These are phyloP conservation scores for Melastoma malabathricum DNA, from an alignment of 345 rosid species.

Conservation along the genomic window DNA sequence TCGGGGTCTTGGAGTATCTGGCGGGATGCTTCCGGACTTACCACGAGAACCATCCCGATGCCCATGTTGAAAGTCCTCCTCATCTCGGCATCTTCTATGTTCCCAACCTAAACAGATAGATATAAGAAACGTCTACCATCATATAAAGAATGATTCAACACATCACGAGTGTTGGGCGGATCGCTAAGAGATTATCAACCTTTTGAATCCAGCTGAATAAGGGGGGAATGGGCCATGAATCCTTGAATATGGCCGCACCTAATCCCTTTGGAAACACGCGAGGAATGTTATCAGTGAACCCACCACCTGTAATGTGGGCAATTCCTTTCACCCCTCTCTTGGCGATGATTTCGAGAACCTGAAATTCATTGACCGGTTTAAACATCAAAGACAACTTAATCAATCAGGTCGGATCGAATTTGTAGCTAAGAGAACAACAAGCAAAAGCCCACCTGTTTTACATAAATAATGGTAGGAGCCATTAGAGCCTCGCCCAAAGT, in stretches of 20 bases:
- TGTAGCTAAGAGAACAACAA: neutral
- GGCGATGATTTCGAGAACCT: conserved; percentile 71
- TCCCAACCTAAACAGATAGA: conserved; percentile 40
- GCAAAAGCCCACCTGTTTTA: conserved; percentile 49
- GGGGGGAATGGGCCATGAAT: conserved; percentile 46
- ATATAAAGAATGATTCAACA: neutral
- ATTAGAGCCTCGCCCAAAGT: conserved; percentile 75
- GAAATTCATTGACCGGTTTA: neutral
- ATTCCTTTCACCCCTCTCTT: no score
- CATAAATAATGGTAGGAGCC: conserved; percentile 89
- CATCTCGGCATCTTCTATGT: conserved; percentile 75
- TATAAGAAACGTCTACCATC: neutral
- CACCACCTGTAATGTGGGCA: conserved; percentile 55
- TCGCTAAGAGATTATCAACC: conserved; percentile 21
- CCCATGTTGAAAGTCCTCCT: conserved; percentile 86
- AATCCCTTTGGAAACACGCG: no score
- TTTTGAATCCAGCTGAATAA: conserved; percentile 84
- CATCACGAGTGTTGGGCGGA: neutral
- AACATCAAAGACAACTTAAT: neutral
- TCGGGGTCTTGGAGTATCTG: conserved; percentile 40
- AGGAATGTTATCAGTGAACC: no score
- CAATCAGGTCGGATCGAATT: neutral
- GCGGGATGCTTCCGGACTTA: conserved; percentile 43
- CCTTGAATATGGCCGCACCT: no score
- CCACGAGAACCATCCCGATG: conserved; percentile 77